These are phyloP conservation scores for Pseudocercospora vitis DNA, from an alignment of 2,329 filamentous ascomycete genomes.

Conservation along the genomic window DNA sequence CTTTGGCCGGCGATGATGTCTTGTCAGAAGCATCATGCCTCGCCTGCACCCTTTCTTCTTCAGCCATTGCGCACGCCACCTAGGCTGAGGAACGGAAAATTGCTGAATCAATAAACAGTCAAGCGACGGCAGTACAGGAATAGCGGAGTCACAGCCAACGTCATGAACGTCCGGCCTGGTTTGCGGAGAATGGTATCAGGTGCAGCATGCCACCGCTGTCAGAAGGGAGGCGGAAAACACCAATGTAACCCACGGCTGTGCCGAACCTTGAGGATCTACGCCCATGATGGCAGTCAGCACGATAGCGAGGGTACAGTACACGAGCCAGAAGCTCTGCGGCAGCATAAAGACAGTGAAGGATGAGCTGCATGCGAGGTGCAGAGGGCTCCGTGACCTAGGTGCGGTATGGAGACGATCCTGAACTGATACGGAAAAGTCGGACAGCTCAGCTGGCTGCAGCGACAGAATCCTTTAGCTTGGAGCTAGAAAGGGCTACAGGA, in stretches of 20 bases:
- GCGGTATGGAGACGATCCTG: neutral
- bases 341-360: neutral
- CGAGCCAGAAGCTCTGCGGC: neutral
- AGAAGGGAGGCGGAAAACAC: neutral
- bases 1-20: neutral
- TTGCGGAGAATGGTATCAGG: neutral
- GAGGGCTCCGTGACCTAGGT: neutral
- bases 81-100: too few species aligned
- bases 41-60: neutral
- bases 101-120: neutral
- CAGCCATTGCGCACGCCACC: neutral
- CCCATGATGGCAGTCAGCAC: neutral
- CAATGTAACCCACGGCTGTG: neutral
- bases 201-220: neutral
- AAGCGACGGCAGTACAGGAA: neutral
- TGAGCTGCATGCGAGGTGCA: neutral
- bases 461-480: neutral
- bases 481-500: neutral
- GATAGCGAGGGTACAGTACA: neutral
- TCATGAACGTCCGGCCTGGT: neutral
- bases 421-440: neutral
- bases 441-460: slow-evolving; percentile 5
- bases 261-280: neutral
- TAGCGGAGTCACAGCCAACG: neutral
- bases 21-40: neutral